Evolutionary conservation across 1,284 basidiomycete species (phyloP).

Genomic region (Anthracocystis setariae): DNA sequence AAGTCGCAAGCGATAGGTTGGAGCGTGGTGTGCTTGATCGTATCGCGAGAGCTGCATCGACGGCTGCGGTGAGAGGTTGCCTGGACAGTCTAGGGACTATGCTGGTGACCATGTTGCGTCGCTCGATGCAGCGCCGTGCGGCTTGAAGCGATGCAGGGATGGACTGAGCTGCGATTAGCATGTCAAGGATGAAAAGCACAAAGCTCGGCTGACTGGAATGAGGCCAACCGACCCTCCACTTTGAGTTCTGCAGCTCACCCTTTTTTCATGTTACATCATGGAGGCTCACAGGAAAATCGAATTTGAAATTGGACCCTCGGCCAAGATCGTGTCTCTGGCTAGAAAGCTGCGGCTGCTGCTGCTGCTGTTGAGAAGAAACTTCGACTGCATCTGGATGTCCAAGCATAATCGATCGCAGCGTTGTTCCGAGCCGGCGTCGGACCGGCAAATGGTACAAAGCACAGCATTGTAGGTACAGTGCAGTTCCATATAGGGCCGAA

Average conservation of each 20-base stretch:
- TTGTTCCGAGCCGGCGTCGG: too few species aligned
- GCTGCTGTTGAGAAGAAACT: too few species aligned
- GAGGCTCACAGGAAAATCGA: neutral
- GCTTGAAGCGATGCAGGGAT: too few species aligned
- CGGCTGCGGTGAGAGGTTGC: neutral
- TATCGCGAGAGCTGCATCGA: neutral
- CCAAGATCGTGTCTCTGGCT: too few species aligned
- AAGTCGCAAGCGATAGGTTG: neutral
- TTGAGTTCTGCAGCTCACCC: neutral
- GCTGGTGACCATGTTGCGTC: neutral
- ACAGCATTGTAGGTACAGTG: too few species aligned
- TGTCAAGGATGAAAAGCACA: too few species aligned
- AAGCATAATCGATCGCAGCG: too few species aligned
- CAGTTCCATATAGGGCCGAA: too few species aligned
- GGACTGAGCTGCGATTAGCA: too few species aligned
- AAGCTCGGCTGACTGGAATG: constrained; percentile 11
- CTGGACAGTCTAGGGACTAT: neutral
- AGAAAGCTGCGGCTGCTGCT: too few species aligned
- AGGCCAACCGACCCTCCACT: constrained; percentile 3
- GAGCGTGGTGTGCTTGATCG: neutral
- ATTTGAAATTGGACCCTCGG: neutral
- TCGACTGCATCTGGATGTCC: too few species aligned
- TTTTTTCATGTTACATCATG: neutral
- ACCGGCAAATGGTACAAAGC: too few species aligned
- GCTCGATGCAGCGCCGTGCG: neutral